These are phyloP conservation scores for Aureobasidium vineae DNA, from an alignment of 2,329 filamentous ascomycete species.

Conservation along the genomic window DNA sequence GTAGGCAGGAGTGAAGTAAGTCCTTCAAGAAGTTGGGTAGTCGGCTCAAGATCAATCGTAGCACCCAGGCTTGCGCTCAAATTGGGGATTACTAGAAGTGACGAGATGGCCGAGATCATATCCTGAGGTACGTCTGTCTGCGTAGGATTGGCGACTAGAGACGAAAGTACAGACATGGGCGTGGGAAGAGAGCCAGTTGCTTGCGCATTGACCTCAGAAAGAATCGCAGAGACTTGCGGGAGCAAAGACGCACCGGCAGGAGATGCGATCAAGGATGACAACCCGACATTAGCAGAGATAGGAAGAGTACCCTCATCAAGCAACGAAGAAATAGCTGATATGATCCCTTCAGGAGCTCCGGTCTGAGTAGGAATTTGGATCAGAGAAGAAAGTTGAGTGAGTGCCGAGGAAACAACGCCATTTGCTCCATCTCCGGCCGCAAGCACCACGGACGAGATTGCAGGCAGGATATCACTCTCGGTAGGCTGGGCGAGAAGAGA, in stretches of 20 bases:
- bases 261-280: neutral
- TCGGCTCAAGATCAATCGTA: neutral
- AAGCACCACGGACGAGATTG: neutral
- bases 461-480: neutral
- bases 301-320: neutral
- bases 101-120: neutral
- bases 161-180: neutral
- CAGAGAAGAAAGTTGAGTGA: neutral
- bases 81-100: neutral
- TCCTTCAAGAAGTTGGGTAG: neutral
- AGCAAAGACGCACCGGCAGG: neutral
- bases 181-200: neutral
- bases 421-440: neutral
- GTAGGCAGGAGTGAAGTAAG: neutral
- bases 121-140: constrained; percentile 4
- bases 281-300: neutral
- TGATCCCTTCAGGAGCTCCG: neutral
- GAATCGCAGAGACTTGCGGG: neutral
- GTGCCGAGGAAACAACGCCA: neutral
- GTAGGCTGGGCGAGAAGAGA: neutral
- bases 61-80: constrained; percentile 8
- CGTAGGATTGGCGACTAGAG: neutral
- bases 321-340: neutral
- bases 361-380: neutral
- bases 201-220: neutral